Conservation (phyloP, 2,329 filamentous ascomycete genomes). For the Xylaria sp. region DNA sequence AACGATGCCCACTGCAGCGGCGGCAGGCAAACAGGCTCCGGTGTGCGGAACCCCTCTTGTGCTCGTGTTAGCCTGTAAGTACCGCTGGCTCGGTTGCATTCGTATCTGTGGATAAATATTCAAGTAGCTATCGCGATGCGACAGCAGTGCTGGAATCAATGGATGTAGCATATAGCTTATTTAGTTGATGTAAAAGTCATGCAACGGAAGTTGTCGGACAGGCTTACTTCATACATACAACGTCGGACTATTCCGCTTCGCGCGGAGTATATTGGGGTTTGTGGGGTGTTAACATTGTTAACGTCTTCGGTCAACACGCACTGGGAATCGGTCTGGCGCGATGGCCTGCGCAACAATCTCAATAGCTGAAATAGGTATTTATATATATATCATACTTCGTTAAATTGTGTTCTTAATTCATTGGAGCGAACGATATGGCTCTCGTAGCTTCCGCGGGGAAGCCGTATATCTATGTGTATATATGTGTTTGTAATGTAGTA, state of each 20-base stretch:
- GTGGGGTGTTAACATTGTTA: too few relatives aligned
- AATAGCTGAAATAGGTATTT: too few relatives aligned
- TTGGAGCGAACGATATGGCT: constrained; percentile 13
- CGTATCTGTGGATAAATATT: too few relatives aligned
- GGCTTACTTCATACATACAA: too few relatives aligned
- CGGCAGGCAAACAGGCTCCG: constrained; percentile 5
- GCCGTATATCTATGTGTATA: constrained; percentile 29
- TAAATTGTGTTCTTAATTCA: constrained; percentile 16
- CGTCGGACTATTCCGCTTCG: too few relatives aligned
- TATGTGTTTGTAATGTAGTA: constrained; percentile 19
- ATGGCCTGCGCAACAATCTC: too few relatives aligned
- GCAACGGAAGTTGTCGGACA: too few relatives aligned
- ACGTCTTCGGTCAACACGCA: too few relatives aligned
- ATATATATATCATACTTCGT: not conserved
- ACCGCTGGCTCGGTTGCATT: not conserved
- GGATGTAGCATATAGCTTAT: not conserved
- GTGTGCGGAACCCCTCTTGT: not conserved
- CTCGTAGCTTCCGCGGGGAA: constrained; percentile 22
- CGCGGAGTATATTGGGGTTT: too few relatives aligned
- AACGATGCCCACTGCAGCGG: not conserved
- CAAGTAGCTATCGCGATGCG: not conserved
- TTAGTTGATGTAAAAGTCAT: too few relatives aligned
- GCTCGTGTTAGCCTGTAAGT: not conserved
- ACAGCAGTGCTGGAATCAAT: not conserved
- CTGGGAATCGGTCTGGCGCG: too few relatives aligned